Evolutionary conservation across 169 alveolate species (phyloP), one percentile per base, ranked within the genome.

Genomic region (Plasmodium gaboni): DNA sequence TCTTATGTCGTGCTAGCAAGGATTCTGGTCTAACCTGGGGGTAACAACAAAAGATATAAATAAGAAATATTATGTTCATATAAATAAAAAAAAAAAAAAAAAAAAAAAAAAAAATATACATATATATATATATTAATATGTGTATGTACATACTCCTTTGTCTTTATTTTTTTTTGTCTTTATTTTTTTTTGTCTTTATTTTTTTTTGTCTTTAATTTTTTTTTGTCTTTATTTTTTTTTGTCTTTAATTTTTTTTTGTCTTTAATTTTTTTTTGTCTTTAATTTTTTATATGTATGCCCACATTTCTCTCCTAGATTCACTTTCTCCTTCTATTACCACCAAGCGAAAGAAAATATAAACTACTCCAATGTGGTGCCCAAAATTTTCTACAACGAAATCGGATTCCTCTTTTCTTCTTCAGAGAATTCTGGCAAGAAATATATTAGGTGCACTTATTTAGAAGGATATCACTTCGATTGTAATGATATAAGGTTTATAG

Each of bases 311-410:
- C 12, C 1, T 60, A 64, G 89, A 17, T 15, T 13, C 4, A 26
- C 13, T 1, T 60, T 78, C 22, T 15, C 24, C 15, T 78, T 78
- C 42, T 28, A 46, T 46, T 53, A 51, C 53, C 51, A 69, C 1
- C 42, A 51, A 12, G 50, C 65, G 17, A 44, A 65, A 4, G 28
- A 13, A 5, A 9, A 51, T 5, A 7, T 22, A 7, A 1, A 10
- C 2, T 78, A 78, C 69, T 19, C 8, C 5, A 44, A 19, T 6
- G n/a, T 78, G 9, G 71, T 64, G 8, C 89, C 78, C 22, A 78
- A 64, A 44, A 44, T 78, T 13, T 48, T 60, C 15, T 74, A 76
- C 19, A 78, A 78, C 13, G 89, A 78, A 78, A 78, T 78, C 17
- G 89, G 89, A 28, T 78, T 78, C 24, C 38, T 48, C 15, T 19